phyloP scores from a whole-genome alignment of 768 basidiomycete species.

The Neoboletus brunneissimus region DNA sequence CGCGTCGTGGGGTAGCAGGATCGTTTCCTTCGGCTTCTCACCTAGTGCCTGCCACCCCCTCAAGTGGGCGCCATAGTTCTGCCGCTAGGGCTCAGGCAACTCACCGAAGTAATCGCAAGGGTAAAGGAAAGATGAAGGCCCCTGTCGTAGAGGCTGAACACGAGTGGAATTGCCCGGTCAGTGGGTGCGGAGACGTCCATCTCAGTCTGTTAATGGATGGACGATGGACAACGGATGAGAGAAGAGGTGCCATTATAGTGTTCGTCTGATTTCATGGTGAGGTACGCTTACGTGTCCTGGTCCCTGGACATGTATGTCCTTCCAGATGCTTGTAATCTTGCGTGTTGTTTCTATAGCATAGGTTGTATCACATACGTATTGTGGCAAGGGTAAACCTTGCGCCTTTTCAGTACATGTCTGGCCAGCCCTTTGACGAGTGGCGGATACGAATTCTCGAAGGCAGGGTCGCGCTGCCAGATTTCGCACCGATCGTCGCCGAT shows the following conservation, averaged over 20 bases:
- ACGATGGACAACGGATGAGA: slow-evolving; percentile 58
- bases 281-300: slow-evolving; percentile 17
- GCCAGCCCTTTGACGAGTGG: not conserved
- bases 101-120: slow-evolving; percentile 28
- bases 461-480: not conserved
- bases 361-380: slow-evolving; percentile 14
- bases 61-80: slow-evolving; percentile 9
- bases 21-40: slow-evolving; percentile 2
- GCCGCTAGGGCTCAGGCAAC: not conserved
- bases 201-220: slow-evolving; percentile 56
- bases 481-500: not conserved
- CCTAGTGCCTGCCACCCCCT: slow-evolving; percentile 1
- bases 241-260: slow-evolving; percentile 38
- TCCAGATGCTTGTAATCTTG: not conserved
- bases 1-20: slow-evolving; percentile 33
- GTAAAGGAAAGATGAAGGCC: slow-evolving; percentile 34
- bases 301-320: slow-evolving; percentile 3
- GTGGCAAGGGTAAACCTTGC: slow-evolving; percentile 4
- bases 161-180: slow-evolving; percentile 66
- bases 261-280: slow-evolving; percentile 33
- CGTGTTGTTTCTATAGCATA: slow-evolving; percentile 3
- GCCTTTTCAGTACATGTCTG: not conserved
- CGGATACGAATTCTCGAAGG: not conserved
- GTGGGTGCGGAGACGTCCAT: slow-evolving; percentile 52
- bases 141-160: slow-evolving; percentile 45